A percentile compares a stretch with the other conserved stretches of the same genome.
phyloP scores from a whole-genome alignment of 1,284 basidiomycete genomes.

The Melampsora larici-populina region DNA sequence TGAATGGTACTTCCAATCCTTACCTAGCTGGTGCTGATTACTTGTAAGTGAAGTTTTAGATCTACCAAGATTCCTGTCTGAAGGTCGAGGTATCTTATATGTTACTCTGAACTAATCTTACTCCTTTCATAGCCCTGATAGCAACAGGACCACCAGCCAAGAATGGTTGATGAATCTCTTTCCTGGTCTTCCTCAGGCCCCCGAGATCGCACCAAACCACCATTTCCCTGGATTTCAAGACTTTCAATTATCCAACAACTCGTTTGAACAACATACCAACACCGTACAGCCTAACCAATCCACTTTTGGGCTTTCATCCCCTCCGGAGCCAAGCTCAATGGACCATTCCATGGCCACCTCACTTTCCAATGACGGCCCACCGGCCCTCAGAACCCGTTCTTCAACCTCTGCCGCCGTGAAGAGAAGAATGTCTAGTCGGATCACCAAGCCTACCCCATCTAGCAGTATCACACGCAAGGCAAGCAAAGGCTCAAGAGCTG shows the following conservation, averaged over 20 bases:
- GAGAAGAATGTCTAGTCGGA: too few species aligned
- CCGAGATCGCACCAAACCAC: background rate
- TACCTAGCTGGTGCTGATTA: background rate
- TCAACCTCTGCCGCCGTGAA: background rate
- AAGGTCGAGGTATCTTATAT: too few species aligned
- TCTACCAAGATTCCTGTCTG: too few species aligned
- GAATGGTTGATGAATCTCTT: constrained; percentile 2
- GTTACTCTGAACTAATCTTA: too few species aligned
- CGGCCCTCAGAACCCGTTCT: background rate
- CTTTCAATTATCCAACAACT: background rate
- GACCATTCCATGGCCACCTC: background rate
- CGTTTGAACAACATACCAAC: too few species aligned
- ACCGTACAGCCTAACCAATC: background rate
- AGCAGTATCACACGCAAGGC: constrained; percentile 1
- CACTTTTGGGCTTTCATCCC: background rate
- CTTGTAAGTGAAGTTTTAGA: background rate
- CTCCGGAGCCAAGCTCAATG: background rate
- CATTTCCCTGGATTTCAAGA: background rate
- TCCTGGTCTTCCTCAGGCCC: background rate
- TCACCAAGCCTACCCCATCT: background rate
- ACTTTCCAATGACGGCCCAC: background rate
- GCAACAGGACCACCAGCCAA: background rate
- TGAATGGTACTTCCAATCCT: background rate
- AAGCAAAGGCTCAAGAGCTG: background rate
- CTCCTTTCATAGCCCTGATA: background rate